phyloP scores from a whole-genome alignment of 306 rosid genomes.

The Mimosa pudica region DNA sequence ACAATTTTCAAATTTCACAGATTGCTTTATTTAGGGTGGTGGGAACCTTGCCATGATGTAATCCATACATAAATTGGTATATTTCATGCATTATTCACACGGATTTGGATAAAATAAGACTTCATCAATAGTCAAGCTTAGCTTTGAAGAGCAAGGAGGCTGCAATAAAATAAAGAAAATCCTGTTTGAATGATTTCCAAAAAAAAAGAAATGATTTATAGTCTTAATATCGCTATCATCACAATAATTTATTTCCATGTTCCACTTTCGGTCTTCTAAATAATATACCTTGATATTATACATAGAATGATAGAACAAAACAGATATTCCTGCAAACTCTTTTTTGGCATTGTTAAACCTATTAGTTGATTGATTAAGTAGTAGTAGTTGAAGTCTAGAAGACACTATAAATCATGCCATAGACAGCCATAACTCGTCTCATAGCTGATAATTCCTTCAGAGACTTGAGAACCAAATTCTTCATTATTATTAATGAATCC shows the following conservation, averaged over 20 bases:
- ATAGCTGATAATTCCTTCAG: constrained; percentile 28
- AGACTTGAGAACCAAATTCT: constrained; percentile 38
- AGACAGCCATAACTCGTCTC: constrained; percentile 45
- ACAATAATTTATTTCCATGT: background rate
- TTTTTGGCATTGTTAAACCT: background rate
- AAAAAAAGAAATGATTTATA: background rate
- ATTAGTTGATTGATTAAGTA: background rate
- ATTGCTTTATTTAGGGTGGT: background rate
- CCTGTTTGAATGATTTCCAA: background rate
- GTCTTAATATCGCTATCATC: background rate
- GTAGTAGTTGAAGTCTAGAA: background rate
- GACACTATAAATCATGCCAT: constrained; percentile 45
- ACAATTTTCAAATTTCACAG: background rate
- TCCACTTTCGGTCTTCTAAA: constrained; percentile 13
- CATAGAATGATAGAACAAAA: background rate
- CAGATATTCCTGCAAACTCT: background rate
- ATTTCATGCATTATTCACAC: background rate
- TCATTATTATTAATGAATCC: constrained; percentile 40
- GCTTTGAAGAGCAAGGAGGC: background rate
- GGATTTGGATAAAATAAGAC: background rate
- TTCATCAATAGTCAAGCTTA: background rate
- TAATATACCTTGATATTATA: background rate
- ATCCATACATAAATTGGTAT: background rate
- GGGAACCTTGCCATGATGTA: background rate
- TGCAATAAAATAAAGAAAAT: background rate